A percentile compares a stretch with the other conserved stretches of the same genome.
Conservation (phyloP, 768 basidiomycete species). For the Hemileccinum impolitum region DNA sequence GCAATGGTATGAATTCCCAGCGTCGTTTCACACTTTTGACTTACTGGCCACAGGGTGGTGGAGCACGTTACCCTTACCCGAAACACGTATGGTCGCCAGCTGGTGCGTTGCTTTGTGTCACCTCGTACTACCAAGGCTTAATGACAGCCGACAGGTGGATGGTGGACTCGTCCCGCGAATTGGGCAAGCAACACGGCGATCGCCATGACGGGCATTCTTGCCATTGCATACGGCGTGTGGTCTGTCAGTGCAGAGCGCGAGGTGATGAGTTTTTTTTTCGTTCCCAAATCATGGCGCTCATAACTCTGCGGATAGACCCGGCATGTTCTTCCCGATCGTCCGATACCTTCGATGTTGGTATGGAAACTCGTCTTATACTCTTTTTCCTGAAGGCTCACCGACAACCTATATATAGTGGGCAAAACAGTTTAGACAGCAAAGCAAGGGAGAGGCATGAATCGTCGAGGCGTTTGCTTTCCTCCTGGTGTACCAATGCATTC, state of each 20-base stretch:
- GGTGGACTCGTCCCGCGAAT: conserved; percentile 91
- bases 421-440: conserved; percentile 42
- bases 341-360: conserved; percentile 80
- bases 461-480: not conserved
- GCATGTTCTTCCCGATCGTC: conserved; percentile 54
- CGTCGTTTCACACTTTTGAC: not conserved
- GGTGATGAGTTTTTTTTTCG: conserved; percentile 39
- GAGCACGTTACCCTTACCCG: conserved; percentile 86
- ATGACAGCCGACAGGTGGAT: conserved; percentile 62
- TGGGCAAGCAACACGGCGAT: conserved; percentile 87
- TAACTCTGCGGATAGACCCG: conserved; percentile 44
- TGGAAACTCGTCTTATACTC: conserved; percentile 22
- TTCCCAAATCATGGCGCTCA: conserved; percentile 5
- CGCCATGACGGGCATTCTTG: conserved; percentile 62
- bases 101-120: conserved; percentile 43
- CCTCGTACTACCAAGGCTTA: not conserved
- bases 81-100: conserved; percentile 95
- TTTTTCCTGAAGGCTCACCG: conserved; percentile 2
- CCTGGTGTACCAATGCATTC: not conserved
- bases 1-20: conserved; percentile 12
- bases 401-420: conserved; percentile 39
- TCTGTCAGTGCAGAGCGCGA: conserved; percentile 73
- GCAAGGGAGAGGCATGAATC: conserved; percentile 11
- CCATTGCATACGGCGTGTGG: conserved; percentile 67
- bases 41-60: conserved; percentile 60